Evolutionary conservation across 2,329 filamentous ascomycete genomes (phyloP), one percentile per base, ranked within the genome.

Genomic region (Fusarium sp.): DNA sequence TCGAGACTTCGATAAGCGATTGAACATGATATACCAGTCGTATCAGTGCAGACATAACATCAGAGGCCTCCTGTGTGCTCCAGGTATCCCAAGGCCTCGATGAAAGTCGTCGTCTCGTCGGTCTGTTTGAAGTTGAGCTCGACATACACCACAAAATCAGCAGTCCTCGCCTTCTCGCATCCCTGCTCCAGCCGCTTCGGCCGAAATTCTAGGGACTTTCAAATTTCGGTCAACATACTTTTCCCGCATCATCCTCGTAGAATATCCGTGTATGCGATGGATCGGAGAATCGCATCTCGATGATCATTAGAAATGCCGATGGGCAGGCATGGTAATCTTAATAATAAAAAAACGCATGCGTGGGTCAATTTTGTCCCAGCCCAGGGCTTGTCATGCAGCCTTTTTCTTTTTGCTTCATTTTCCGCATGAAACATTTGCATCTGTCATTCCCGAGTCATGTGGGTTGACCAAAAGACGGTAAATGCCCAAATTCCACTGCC

Each of bases 221-320:
- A 51, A 63, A 41, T 32, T 19, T 58, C 35, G 37, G 50, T 32
- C 45, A 22, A 35, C 22, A 44, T 32, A 40, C 40, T 45, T 51
- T 56, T 59, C 58, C 40, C 19, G 45, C 24, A 45, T 47, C 13
- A n/a, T 61, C 32, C 20, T 37, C 39, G 30, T 30, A 37, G 22
- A 33, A 51, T 50, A 20, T 7, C 24, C 24, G 24, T 24, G 7
- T 14, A n/a, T 35, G 32, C 39, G 65, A 68, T 68, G 51, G 65
- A 67, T 68, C 61, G 32, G 53, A 37, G 26, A 17, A 40, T n/a
- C 22, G 39, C 40, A 66, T 68, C 33, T 10, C 65, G 60, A 68
- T 68, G 50, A 45, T 43, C 19, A 44, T 39, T 46, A 32, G 19
- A 56, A 56, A 62, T 26, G 32, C 32, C 49, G 65, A 56, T 51